Evolutionary conservation across 352 stramenopile genomes (phyloP), one percentile per base, ranked within the genome.

Genomic region (Phytopythium boreale): DNA sequence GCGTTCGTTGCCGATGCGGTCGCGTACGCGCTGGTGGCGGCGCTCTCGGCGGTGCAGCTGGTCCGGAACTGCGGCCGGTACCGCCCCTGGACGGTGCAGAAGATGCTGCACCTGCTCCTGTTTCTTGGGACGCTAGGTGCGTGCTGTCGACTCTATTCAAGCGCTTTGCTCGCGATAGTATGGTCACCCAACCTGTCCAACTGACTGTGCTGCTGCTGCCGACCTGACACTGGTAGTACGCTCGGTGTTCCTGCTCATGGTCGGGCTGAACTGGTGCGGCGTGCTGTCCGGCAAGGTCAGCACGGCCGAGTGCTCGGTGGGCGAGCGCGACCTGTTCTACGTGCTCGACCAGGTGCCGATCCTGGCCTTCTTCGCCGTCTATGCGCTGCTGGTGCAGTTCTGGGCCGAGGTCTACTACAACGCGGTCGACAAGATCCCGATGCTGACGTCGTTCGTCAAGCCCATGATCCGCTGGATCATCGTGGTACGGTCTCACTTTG

Each of bases 401-500:
- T 96, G 88, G 88, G 88, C 88, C 8, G 86, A 96, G 66, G 85
- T 96, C 17, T 96, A 96, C 61, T 96, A 93, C 76, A 93, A 96
- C 49, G 88, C 88, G 34, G 85, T 93, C 52, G 87, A 95, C 62
- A 76, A 87, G 41, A 66, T 95, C 49, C 49, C 72, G 19, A 77
- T 86, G 7, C 72, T 95, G 44, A 79, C 73, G 26, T 71, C 78
- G 14, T 63, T 88, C 15, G 72, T 95, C 24, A 94, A 95, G 52
- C 88, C 88, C 51, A 72, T 80, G 31, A 80, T 94, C 41, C 78
- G 79, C 47, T 74, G 75, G 56, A 68, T 77, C 43, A 91, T 94
- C 68, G 66, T 62, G 64, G 86, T 93, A 64, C 24, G 74, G 69
- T 11, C 17, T 50, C 5, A 27, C 39, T 10, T n/a, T n/a, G n/a